Percentiles rank a stretch among this genome's conserved stretches.
These are phyloP conservation scores for Anisodus acutangulus DNA, from an alignment of 257 asterid species.

Conservation along the genomic window DNA sequence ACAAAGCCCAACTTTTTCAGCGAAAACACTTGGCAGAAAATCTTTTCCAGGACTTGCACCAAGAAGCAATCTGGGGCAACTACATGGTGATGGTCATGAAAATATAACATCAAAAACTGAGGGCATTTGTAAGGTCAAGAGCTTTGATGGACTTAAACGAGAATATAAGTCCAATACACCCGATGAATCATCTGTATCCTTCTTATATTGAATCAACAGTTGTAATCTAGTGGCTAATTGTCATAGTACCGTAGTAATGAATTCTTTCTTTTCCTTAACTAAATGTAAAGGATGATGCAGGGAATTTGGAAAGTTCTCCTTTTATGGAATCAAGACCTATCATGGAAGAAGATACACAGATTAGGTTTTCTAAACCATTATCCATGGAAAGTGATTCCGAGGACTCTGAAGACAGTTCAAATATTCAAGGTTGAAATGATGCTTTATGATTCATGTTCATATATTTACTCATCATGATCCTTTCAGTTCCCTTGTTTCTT, in stretches of 20 bases:
- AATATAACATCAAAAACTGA: conserved; percentile 39
- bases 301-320: conserved; percentile 41
- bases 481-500: conserved; percentile 4
- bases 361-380: conserved; percentile 46
- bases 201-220: conserved; percentile 31
- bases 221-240: conserved; percentile 24
- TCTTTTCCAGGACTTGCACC: conserved; percentile 42
- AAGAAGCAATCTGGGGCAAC: conserved; percentile 41
- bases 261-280: conserved; percentile 49
- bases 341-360: conserved; percentile 53
- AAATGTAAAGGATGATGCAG: conserved; percentile 52
- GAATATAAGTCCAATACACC: conserved; percentile 48
- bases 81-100: conserved; percentile 45
- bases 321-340: conserved; percentile 47
- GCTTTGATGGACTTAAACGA: conserved; percentile 49
- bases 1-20: conserved; percentile 45
- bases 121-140: conserved; percentile 56
- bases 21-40: conserved; percentile 42
- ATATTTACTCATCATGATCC: not conserved
- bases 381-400: conserved; percentile 55
- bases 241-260: conserved; percentile 29
- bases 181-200: conserved; percentile 66
- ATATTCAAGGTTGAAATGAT: conserved; percentile 52
- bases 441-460: conserved; percentile 18
- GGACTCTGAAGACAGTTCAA: conserved; percentile 56